These are phyloP conservation scores for Pseudonectria foliicola DNA, from an alignment of 2,329 filamentous ascomycete genomes.

Conservation along the genomic window DNA sequence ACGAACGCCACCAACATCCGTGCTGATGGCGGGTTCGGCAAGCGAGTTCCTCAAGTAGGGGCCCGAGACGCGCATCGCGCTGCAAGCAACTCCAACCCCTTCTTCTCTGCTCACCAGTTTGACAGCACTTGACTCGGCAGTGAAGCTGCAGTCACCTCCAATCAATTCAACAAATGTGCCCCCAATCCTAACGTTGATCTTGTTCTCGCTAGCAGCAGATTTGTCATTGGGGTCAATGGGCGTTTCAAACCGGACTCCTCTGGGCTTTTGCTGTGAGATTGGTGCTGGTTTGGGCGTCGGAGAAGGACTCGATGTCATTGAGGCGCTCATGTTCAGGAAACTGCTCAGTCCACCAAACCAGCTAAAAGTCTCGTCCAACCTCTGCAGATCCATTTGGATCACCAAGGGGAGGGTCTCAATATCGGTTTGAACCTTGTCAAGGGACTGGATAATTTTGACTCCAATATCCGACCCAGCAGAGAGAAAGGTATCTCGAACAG, in stretches of 20 bases:
- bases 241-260: constrained; percentile 53
- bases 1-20: constrained; percentile 58
- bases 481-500: constrained; percentile 51
- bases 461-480: constrained; percentile 51
- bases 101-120: constrained; percentile 72
- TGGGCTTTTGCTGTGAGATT: constrained; percentile 37
- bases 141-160: constrained; percentile 68
- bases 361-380: constrained; percentile 76
- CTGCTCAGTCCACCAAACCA: constrained; percentile 90
- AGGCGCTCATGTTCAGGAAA: constrained; percentile 80
- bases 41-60: constrained; percentile 52
- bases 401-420: constrained; percentile 71
- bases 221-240: constrained; percentile 42
- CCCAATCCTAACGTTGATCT: constrained; percentile 69
- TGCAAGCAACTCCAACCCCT: constrained; percentile 65
- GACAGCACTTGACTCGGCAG: constrained; percentile 70
- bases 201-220: constrained; percentile 46
- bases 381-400: constrained; percentile 68
- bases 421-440: constrained; percentile 46
- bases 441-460: constrained; percentile 41
- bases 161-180: constrained; percentile 70
- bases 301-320: constrained; percentile 68
- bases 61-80: constrained; percentile 66
- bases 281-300: constrained; percentile 31
- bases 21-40: constrained; percentile 52